Conservation (phyloP, 2,329 filamentous ascomycete species). For the Dactylellina leptospora region DNA sequence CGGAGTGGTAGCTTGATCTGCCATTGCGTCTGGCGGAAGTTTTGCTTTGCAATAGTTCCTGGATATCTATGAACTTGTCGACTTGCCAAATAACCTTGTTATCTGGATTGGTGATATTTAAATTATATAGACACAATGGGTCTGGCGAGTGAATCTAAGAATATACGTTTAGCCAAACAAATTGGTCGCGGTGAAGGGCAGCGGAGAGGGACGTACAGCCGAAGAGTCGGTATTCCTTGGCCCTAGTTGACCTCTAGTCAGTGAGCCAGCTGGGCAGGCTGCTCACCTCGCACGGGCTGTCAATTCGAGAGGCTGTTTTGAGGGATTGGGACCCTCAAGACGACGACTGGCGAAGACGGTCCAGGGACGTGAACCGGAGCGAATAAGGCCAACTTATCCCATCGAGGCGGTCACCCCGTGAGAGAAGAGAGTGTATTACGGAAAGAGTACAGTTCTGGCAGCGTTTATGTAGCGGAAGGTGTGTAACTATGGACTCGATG, state of each 20-base stretch:
- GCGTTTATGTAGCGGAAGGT: background rate
- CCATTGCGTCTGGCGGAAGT: too few relatives aligned
- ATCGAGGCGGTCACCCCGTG: constrained; percentile 48
- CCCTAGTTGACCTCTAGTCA: constrained; percentile 37
- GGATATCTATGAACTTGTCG: too few relatives aligned
- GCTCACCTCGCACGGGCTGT: constrained; percentile 51
- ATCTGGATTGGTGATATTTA: too few relatives aligned
- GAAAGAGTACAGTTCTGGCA: background rate
- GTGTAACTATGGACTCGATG: constrained; percentile 9
- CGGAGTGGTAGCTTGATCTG: constrained; percentile 25
- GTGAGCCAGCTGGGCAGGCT: constrained; percentile 53
- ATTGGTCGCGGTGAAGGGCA: background rate
- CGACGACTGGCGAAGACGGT: constrained; percentile 2
- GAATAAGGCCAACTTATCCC: constrained; percentile 42
- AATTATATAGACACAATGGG: constrained; percentile 9
- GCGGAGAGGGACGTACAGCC: constrained; percentile 16
- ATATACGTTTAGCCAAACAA: background rate
- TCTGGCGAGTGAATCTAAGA: constrained; percentile 1
- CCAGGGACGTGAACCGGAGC: constrained; percentile 34
- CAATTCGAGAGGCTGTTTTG: constrained; percentile 41
- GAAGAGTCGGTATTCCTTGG: constrained; percentile 16
- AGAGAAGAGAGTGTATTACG: constrained; percentile 14
- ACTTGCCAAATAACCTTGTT: too few relatives aligned
- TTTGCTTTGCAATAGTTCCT: too few relatives aligned
- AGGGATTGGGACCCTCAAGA: constrained; percentile 41